Percentiles rank a stretch among this genome's conserved stretches.
These are phyloP conservation scores for Rhinocladiella mackenziei DNA, from an alignment of 2,329 filamentous ascomycete genomes.

Conservation along the genomic window DNA sequence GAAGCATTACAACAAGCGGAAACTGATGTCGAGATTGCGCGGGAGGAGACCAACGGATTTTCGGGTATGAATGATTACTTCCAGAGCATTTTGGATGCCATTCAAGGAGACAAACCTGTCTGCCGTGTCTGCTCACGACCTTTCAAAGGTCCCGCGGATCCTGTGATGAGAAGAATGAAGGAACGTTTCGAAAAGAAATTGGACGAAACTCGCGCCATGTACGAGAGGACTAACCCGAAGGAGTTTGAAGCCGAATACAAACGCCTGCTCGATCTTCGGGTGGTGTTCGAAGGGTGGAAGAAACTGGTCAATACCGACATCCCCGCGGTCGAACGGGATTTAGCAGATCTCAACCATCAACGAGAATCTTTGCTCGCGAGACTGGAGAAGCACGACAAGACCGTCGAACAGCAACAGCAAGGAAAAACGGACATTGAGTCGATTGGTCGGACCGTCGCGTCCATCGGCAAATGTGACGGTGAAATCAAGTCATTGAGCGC, in stretches of 20 bases:
- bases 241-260: constrained; percentile 61
- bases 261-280: constrained; percentile 58
- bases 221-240: constrained; percentile 55
- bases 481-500: constrained; percentile 68
- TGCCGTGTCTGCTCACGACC: constrained; percentile 72
- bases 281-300: constrained; percentile 69
- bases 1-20: constrained; percentile 52
- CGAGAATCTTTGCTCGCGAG: constrained; percentile 57
- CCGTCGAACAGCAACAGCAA: constrained; percentile 59
- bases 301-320: constrained; percentile 66
- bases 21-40: constrained; percentile 48
- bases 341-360: constrained; percentile 59
- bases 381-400: constrained; percentile 64
- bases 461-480: constrained; percentile 66
- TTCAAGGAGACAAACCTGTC: constrained; percentile 55
- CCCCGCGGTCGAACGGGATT: constrained; percentile 62
- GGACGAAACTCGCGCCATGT: constrained; percentile 47
- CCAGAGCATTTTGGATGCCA: constrained; percentile 58
- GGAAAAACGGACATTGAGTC: constrained; percentile 70
- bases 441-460: constrained; percentile 69
- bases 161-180: constrained; percentile 61
- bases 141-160: constrained; percentile 54
- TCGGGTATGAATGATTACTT: constrained; percentile 70
- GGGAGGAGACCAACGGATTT: constrained; percentile 63
- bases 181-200: constrained; percentile 60